Base-by-base conservation (phyloP, 2,329 filamentous ascomycete species). In the Sphaerostilbella broomeana region DNA sequence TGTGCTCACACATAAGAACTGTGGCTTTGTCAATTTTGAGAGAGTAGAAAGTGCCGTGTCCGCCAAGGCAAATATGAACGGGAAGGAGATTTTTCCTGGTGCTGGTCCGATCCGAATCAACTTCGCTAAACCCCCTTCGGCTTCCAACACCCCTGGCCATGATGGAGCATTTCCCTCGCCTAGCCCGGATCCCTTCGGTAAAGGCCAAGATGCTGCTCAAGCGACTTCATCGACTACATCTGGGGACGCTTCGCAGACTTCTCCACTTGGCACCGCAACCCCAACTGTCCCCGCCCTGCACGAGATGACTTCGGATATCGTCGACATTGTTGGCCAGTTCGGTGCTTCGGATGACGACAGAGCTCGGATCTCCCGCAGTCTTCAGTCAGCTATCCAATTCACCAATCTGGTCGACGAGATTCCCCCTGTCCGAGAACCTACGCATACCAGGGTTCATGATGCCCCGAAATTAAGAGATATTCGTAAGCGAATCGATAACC, bases 1-100 rank as follows among this genome's bases (percentile, higher is more conserved):
- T 48, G 92, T 98, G 4, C 72, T 98, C 46, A 97, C 92, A 1
- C 88, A 98, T 70, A 98, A 98, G 73, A 97, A 95, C 64, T 98
- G 92, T 59, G 92, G 90, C 3, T 98, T 98, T 53, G 90, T 98
- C 58, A 98, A 98, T 63, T 98, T 95, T 55, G 88, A 97, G 63
- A 82, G 79, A 43, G 67, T 92, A 20, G 89, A 97, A 49, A 94
- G 87, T 58, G 92, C 92, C 40, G 81, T 95, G 26, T 81, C 86
- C 44, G 92, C 92, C 12, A 94, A 90, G 60, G 80, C 80, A 11
- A 75, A 81, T 57, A 81, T 95, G 64, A 97, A 97, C 55, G 88
- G 88, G 54, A 95, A 95, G 63, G 92, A 98, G 61, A 95, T 98
- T 45, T 98, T 98, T 69, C 92, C 92, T 7, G 92, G 92, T 40